Evolutionary conservation across 108 stramenopile genomes (phyloP).

Genomic region (Skeletonema grethae): DNA sequence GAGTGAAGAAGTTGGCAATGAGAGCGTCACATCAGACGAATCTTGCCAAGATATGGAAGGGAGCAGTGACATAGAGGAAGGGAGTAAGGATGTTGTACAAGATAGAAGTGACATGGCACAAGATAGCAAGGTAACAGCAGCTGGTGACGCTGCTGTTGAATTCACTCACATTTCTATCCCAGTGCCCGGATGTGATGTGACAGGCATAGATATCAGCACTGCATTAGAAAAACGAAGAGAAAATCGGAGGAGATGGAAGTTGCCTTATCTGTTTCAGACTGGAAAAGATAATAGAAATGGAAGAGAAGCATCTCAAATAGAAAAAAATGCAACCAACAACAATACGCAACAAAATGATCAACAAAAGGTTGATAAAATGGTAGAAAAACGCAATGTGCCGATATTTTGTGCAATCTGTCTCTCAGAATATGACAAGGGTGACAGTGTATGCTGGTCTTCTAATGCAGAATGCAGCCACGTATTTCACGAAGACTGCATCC

Average conservation of each 20-base stretch:
- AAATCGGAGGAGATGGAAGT: neutral
- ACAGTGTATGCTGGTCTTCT: conserved; percentile 51
- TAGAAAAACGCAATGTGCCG: conserved; percentile 30
- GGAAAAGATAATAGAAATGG: neutral
- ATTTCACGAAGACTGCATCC: conserved; percentile 55
- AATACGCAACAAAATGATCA: neutral
- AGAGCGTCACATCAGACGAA: neutral
- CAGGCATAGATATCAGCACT: neutral
- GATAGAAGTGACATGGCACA: neutral
- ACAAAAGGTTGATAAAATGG: neutral
- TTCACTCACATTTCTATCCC: neutral
- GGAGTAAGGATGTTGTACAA: neutral
- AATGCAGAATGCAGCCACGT: conserved; percentile 54
- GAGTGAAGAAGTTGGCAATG: neutral
- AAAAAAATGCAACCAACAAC: neutral
- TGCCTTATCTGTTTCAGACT: neutral
- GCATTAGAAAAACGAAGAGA: neutral
- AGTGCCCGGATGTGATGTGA: neutral
- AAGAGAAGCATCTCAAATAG: neutral
- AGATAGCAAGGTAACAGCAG: too few species aligned
- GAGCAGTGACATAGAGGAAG: neutral
- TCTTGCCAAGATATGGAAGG: neutral
- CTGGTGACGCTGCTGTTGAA: neutral
- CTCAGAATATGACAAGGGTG: conserved; percentile 30
- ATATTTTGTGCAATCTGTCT: conserved; percentile 67